A percentile compares a stretch with the other conserved stretches of the same genome.
These are phyloP conservation scores for Medicago arabica DNA, from an alignment of 306 rosid species.

Conservation along the genomic window DNA sequence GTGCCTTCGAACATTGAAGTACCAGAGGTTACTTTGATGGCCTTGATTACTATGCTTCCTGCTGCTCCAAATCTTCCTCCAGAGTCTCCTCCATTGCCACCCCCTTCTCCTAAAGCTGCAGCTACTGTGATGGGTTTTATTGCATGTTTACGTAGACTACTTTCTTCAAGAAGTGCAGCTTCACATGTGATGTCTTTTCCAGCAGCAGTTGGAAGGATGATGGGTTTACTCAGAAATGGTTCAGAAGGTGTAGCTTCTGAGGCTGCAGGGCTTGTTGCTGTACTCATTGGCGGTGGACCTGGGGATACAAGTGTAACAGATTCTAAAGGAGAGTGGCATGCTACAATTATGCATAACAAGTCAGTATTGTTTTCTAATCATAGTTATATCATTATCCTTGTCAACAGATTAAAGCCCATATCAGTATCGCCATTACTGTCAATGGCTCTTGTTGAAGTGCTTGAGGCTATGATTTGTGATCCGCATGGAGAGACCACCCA, in stretches of 20 bases:
- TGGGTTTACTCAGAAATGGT: conserved; percentile 98
- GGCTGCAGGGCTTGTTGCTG: conserved; percentile 94
- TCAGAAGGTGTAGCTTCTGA: conserved; percentile 98
- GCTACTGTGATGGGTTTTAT: conserved; percentile 97
- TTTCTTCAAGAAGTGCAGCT: conserved; percentile 91
- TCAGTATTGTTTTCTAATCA: conserved; percentile 92
- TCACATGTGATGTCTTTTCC: conserved; percentile 98
- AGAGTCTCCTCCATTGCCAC: conserved; percentile 95
- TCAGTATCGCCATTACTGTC: conserved; percentile 93
- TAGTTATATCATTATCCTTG: conserved; percentile 77
- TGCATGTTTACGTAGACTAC: conserved; percentile 89
- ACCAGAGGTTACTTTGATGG: conserved; percentile 98
- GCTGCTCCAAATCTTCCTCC: conserved; percentile 99
- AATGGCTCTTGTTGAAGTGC: conserved; percentile 96
- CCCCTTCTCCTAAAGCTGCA: conserved; percentile 99
- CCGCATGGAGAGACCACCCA: conserved; percentile 99
- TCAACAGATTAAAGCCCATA: conserved; percentile 90
- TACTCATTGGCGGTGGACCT: conserved; percentile 97
- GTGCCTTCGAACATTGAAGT: conserved; percentile 88
- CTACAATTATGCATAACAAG: conserved; percentile 94
- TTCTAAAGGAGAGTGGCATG: conserved; percentile 97
- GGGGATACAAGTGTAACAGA: conserved; percentile 77
- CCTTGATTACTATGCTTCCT: conserved; percentile 98
- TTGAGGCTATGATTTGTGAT: conserved; percentile 98
- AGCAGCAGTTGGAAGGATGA: conserved; percentile 98